phyloP scores from a whole-genome alignment of 345 rosid species.

The Mercurialis annua region DNA sequence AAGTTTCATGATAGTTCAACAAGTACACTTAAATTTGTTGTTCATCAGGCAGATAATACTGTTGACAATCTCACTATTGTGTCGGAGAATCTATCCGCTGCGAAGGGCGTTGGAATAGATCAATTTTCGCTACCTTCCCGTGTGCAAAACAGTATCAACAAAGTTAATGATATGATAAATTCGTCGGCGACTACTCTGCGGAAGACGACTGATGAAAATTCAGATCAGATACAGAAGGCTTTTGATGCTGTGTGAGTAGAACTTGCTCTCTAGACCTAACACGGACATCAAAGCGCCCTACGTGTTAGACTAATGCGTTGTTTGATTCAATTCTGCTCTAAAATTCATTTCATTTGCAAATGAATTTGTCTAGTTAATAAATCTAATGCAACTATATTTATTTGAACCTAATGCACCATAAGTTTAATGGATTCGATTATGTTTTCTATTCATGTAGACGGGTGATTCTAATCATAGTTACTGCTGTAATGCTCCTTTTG shows the following conservation, averaged over 20 bases:
- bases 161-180: conserved; percentile 19
- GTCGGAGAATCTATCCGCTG: conserved; percentile 20
- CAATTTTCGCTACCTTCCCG: conserved; percentile 16
- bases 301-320: too few species aligned
- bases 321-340: too few species aligned
- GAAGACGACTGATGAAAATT: conserved; percentile 9
- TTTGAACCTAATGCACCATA: too few species aligned
- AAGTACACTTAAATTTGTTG: conserved; percentile 18
- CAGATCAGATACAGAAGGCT: conserved; percentile 12
- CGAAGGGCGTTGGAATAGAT: conserved; percentile 19
- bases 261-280: background rate
- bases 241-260: conserved; percentile 17
- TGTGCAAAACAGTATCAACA: conserved; percentile 9
- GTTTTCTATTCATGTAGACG: conserved; percentile 17
- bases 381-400: too few species aligned
- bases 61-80: conserved; percentile 18
- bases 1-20: conserved; percentile 19
- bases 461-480: conserved; percentile 11
- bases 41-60: conserved; percentile 16
- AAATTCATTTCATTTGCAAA: too few species aligned
- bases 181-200: conserved; percentile 9
- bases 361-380: too few species aligned
- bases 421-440: too few species aligned
- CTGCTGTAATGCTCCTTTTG: conserved; percentile 21
- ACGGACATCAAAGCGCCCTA: too few species aligned